Evolutionary conservation across 2,329 filamentous ascomycete species (phyloP), one percentile per base, ranked within the genome.

Genomic region (Chalaropsis ovoidea): DNA sequence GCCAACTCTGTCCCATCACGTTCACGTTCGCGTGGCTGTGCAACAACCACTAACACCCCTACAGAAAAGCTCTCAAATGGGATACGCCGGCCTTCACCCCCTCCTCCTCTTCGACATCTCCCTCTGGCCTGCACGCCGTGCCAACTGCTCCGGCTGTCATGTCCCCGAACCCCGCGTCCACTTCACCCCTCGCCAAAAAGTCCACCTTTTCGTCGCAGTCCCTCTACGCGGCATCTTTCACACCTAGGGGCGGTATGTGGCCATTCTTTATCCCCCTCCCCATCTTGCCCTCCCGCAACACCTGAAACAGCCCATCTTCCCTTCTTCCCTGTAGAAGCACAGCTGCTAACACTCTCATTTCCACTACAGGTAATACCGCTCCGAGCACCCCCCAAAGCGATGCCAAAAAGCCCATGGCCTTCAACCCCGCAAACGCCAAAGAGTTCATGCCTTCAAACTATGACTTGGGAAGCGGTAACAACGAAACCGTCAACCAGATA

Each of bases 61-160:
- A 27, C 19, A 68, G 64, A 43, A 65, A 65, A 61, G 15, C 60
- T 47, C 47, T 99, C 70, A 99, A 95, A 75, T 94, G 96, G 72
- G 94, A 97, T 72, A 97, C 94, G 8, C 93, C 94, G 13, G 90
- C 93, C 61, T 99, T 99, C 74, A 96, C 90, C 0, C 93, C 93
- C 5, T 78, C 83, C 15, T 64, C 63, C 24, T 68, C 67, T 27
- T 63, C 67, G n/a, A 66, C 67, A 5, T 68, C 67, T 13, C 67
- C 64, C 17, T 68, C 67, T 22, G 67, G 61, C 6, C 64, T 64
- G 2, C 63, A 65, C 47, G 64, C 67, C 10, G 63, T 66, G 5
- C 67, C 67, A 22, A 66, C 63, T 3, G 67, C 49, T 4, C 52
- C 64, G 13, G 42, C 52, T 10, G 45, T 52, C 39, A 63, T 64